Conservation (phyloP, 2,329 filamentous ascomycete species). For the Diaporthe batatas region DNA sequence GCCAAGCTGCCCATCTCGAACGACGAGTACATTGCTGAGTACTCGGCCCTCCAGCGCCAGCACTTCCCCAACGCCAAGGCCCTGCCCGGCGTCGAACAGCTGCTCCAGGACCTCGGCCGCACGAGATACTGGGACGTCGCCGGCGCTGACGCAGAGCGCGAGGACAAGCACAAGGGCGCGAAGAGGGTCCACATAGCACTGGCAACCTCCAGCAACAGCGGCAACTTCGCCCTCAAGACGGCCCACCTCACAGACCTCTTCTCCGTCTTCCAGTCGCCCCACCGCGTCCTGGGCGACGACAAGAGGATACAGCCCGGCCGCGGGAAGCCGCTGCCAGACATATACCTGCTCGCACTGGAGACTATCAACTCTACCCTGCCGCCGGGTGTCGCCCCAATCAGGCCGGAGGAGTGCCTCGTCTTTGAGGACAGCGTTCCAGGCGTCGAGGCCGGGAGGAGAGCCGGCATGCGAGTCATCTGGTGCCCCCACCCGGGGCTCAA, state of each 20-base stretch:
- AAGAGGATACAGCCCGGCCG: conserved; percentile 79
- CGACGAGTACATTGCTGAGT: conserved; percentile 74
- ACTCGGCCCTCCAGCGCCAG: conserved; percentile 74
- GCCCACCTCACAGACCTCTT: conserved; percentile 70
- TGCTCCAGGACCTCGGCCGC: conserved; percentile 73
- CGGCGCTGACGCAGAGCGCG: conserved; percentile 29
- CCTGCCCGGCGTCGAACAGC: conserved; percentile 79
- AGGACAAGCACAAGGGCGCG: conserved; percentile 49
- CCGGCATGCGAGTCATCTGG: conserved; percentile 96
- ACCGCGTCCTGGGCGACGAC: conserved; percentile 89
- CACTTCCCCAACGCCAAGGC: conserved; percentile 82
- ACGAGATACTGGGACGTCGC: conserved; percentile 64
- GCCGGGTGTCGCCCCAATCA: conserved; percentile 73
- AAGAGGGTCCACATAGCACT: conserved; percentile 81
- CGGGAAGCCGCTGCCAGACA: conserved; percentile 96
- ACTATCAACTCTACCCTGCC: conserved; percentile 83
- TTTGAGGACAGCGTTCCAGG: conserved; percentile 97
- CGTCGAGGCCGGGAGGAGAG: conserved; percentile 89
- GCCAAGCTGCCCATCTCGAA: conserved; percentile 83
- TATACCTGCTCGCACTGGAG: conserved; percentile 88
- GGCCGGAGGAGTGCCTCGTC: conserved; percentile 89
- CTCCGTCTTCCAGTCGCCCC: conserved; percentile 74
- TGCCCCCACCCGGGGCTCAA: conserved; percentile 85
- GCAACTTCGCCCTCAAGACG: conserved; percentile 85
- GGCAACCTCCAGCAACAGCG: conserved; percentile 81